phyloP scores from a whole-genome alignment of 2,329 filamentous ascomycete species.

The Aspergillus neoniger region DNA sequence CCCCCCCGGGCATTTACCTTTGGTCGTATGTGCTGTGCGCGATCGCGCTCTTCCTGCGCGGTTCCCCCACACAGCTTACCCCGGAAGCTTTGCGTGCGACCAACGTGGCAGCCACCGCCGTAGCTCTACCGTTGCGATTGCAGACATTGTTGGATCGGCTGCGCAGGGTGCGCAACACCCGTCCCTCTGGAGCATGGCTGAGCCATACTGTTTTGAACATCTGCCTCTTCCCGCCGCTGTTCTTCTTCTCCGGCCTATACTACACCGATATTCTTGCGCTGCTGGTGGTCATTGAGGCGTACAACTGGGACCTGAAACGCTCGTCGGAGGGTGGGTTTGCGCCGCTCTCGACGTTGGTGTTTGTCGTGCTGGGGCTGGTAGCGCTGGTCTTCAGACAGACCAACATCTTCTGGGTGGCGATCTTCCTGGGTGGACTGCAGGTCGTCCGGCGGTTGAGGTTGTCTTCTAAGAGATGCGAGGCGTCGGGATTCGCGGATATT shows the following conservation, averaged over 20 bases:
- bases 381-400: slow-evolving; percentile 84
- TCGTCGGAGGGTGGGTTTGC: slow-evolving; percentile 22
- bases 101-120: slow-evolving; percentile 40
- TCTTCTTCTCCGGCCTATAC: slow-evolving; percentile 94
- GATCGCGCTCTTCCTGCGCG: slow-evolving; percentile 24
- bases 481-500: slow-evolving; percentile 33
- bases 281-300: slow-evolving; percentile 70
- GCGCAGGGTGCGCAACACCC: slow-evolving; percentile 35
- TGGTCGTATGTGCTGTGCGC: slow-evolving; percentile 51
- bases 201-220: slow-evolving; percentile 68
- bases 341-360: slow-evolving; percentile 31
- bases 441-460: slow-evolving; percentile 39
- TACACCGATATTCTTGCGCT: slow-evolving; percentile 92
- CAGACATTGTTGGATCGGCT: slow-evolving; percentile 55
- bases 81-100: slow-evolving; percentile 39
- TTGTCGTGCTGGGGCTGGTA: slow-evolving; percentile 62
- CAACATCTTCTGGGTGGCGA: slow-evolving; percentile 89
- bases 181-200: slow-evolving; percentile 35
- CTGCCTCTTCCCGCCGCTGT: slow-evolving; percentile 81
- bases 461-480: slow-evolving; percentile 29
- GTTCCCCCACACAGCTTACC: slow-evolving; percentile 35
- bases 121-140: slow-evolving; percentile 51
- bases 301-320: slow-evolving; percentile 53
- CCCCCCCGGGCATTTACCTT: slow-evolving; percentile 79
- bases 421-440: slow-evolving; percentile 50